Evolutionary conservation across 2,329 filamentous ascomycete species (phyloP).

Genomic region (Clonostachys solani): DNA sequence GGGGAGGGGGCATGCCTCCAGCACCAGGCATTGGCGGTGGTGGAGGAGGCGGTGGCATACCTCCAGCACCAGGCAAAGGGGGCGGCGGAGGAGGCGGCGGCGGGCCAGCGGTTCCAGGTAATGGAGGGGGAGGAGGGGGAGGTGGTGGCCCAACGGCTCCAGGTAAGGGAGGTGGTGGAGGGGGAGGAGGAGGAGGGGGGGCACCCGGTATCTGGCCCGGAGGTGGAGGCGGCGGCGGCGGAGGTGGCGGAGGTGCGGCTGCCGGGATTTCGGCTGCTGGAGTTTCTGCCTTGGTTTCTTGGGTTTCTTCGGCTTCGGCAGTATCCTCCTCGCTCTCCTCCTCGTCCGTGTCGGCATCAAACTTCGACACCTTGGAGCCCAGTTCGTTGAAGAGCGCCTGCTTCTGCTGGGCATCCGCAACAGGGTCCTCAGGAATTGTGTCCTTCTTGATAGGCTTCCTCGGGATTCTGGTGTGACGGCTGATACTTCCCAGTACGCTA

Average conservation of each 20-base stretch:
- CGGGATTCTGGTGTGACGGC: constrained; percentile 52
- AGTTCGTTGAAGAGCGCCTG: constrained; percentile 67
- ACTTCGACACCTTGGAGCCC: constrained; percentile 67
- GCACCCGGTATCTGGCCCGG: constrained; percentile 10
- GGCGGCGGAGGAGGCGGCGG: constrained; percentile 35
- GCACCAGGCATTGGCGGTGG: constrained; percentile 3
- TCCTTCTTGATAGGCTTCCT: constrained; percentile 44
- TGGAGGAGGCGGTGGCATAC: constrained; percentile 29
- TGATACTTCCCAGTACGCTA: constrained; percentile 70
- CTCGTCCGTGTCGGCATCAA: constrained; percentile 70
- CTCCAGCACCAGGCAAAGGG: constrained; percentile 20
- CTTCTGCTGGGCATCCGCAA: constrained; percentile 50
- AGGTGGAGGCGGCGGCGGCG: too few relatives aligned
- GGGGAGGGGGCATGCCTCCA: constrained; percentile 19
- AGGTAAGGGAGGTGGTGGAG: constrained; percentile 43
- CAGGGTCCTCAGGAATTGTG: constrained; percentile 27
- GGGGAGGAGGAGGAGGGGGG: constrained; percentile 40
- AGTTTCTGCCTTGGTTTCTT: too few relatives aligned
- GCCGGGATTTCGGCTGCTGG: too few relatives aligned
- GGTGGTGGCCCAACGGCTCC: constrained; percentile 33
- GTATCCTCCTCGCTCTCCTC: constrained; percentile 34
- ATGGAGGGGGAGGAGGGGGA: constrained; percentile 45
- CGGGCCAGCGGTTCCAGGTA: constrained; percentile 20
- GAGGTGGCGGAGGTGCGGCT: too few relatives aligned
- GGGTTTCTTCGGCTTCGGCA: too few relatives aligned